Evolutionary conservation across 352 stramenopile species (phyloP).

Genomic region (Phytophthora agathidicida): DNA sequence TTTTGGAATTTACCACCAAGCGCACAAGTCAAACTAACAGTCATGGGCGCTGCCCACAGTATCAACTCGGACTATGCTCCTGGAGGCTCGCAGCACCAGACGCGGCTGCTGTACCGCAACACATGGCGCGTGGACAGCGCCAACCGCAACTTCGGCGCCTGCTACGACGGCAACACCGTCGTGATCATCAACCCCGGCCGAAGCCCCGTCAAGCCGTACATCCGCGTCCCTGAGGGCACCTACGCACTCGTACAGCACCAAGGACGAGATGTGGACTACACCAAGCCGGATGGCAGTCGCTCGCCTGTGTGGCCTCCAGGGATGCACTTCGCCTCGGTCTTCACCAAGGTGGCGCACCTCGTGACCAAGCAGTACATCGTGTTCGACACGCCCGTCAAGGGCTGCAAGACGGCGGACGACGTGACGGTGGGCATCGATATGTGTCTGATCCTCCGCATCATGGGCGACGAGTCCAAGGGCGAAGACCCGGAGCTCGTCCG

Average conservation of each 20-base stretch:
- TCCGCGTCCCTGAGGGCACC: slow-evolving; percentile 88
- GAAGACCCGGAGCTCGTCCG: slow-evolving; percentile 87
- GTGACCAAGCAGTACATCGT: slow-evolving; percentile 91
- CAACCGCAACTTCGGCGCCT: slow-evolving; percentile 79
- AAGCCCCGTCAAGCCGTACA: slow-evolving; percentile 72
- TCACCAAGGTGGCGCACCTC: slow-evolving; percentile 86
- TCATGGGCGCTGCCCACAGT: slow-evolving; percentile 23
- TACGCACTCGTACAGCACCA: slow-evolving; percentile 90
- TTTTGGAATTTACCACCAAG: slow-evolving; percentile 23
- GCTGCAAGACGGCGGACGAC: slow-evolving; percentile 90
- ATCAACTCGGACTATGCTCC: slow-evolving; percentile 22
- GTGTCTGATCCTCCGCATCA: slow-evolving; percentile 89
- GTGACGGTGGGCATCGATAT: slow-evolving; percentile 90
- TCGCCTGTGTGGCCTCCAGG: slow-evolving; percentile 78
- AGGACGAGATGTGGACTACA: slow-evolving; percentile 75
- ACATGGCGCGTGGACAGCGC: slow-evolving; percentile 68
- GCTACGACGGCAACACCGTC: slow-evolving; percentile 83
- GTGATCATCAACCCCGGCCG: slow-evolving; percentile 78
- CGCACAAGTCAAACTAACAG: slow-evolving; percentile 8
- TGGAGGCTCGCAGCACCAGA: slow-evolving; percentile 50
- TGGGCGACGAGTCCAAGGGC: slow-evolving; percentile 80
- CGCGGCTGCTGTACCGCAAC: slow-evolving; percentile 65
- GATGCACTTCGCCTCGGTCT: slow-evolving; percentile 75
- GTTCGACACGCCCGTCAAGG: slow-evolving; percentile 89
- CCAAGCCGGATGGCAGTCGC: slow-evolving; percentile 44